Evolutionary conservation across 306 rosid species (phyloP), one percentile per base, ranked within the genome.

Genomic region (Echinosophora koreensis): DNA sequence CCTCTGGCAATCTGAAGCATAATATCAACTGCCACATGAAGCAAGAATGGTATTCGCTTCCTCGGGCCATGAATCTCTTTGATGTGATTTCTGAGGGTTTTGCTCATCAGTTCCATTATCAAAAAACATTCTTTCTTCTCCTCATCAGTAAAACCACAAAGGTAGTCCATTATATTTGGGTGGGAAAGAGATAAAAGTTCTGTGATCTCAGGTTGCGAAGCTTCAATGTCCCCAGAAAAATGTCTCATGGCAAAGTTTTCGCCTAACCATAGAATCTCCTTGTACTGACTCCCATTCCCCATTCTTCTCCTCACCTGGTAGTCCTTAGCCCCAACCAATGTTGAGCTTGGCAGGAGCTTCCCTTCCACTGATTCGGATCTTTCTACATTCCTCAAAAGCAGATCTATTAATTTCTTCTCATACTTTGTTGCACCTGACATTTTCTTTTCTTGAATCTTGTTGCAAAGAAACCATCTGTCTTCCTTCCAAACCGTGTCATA

Each of bases 1-100:
- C 97, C 98, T 78, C 97, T 87, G 22, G 97, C 91, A 65, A 95
- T 89, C 80, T 95, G 97, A 85, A 92, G 96, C 98, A 95, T 90
- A n/a, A 89, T 52, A 89, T 92, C 97, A 62, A 92, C 80, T 8
- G 92, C 96, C 57, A 86, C 93, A n/a, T 90, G 84, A 76, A 90
- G 91, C 57, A 88, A 73, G 77, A 88, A 95, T 1, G 97, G 89
- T 60, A 86, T 46, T 55, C 86, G 78, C 87, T 87, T 95, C 80
- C 81, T 84, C 0, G 87, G 83, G 10, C 95, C 92, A 50, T 85
- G 76, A 50, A 80, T 69, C 86, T 92, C 98, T 78, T 89, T 95
- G 77, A 87, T 84, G 75, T 92, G 82, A 50, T 78, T 69, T 55
- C 66, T 28, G 15, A 95, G 89, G 62, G 90, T 91, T 82, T 78